A percentile compares a stretch with the other conserved stretches of the same genome.
Evolutionary conservation across 2,329 filamentous ascomycete genomes (phyloP).

Genomic region (Macroventuria anomochaeta): DNA sequence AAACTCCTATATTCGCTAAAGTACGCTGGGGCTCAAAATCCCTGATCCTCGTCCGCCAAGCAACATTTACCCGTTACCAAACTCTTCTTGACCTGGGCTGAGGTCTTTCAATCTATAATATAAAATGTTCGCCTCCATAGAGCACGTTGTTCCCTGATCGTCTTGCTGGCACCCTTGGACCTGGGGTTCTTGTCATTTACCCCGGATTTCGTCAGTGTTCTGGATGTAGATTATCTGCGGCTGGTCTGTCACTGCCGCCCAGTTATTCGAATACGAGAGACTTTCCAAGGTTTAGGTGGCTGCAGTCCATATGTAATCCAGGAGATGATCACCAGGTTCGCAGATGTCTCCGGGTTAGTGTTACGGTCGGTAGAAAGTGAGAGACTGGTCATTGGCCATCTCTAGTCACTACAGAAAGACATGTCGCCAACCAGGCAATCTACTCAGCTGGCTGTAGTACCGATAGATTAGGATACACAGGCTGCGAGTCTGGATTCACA

Average conservation of each 20-base stretch:
- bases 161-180: neutral
- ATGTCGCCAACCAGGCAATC: neutral
- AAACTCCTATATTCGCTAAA: slow-evolving; percentile 1
- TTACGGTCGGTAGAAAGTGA: neutral
- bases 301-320: neutral
- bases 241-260: slow-evolving; percentile 1
- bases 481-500: neutral
- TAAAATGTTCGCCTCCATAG: slow-evolving; percentile 3
- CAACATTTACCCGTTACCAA: slow-evolving; percentile 9
- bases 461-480: slow-evolving; percentile 7
- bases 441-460: slow-evolving; percentile 2
- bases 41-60: slow-evolving; percentile 11
- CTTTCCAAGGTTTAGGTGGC: neutral
- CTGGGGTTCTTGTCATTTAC: neutral
- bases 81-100: slow-evolving; percentile 21
- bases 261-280: slow-evolving; percentile 1
- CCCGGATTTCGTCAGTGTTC: slow-evolving; percentile 7
- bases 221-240: neutral
- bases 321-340: neutral
- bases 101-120: slow-evolving; percentile 28
- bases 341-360: neutral
- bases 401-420: neutral
- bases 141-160: neutral
- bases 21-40: too few relatives aligned
- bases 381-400: neutral